phyloP scores from a whole-genome alignment of 2,329 filamentous ascomycete species.

The Niveomyces coronatus region DNA sequence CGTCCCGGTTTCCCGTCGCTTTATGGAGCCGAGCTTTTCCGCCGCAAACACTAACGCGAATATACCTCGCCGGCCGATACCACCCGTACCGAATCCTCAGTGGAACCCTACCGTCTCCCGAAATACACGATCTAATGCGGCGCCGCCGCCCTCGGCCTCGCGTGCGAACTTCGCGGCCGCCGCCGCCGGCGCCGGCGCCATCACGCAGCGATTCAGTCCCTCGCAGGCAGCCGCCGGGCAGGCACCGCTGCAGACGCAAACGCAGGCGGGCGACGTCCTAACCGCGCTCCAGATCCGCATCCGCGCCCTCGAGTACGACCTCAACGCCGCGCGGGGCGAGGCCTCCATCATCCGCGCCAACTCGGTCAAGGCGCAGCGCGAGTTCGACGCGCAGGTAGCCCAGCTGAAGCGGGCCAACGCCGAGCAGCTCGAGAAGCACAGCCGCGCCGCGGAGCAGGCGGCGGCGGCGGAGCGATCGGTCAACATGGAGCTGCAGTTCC shows the following conservation, averaged over 20 bases:
- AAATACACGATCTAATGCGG: conserved; percentile 10
- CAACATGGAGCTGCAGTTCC: conserved; percentile 61
- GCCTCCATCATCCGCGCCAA: conserved; percentile 66
- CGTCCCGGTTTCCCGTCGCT: conserved; percentile 26
- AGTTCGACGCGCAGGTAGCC: conserved; percentile 52
- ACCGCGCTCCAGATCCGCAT: conserved; percentile 42
- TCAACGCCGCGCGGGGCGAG: conserved; percentile 58
- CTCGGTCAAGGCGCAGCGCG: conserved; percentile 48
- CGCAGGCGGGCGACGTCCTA: conserved; percentile 26
- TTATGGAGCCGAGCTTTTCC: conserved; percentile 17
- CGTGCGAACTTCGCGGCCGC: too few relatives aligned
- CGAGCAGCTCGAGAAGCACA: conserved; percentile 53
- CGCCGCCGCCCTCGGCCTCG: conserved; percentile 2
- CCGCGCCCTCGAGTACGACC: conserved; percentile 41
- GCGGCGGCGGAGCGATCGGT: conserved; percentile 54
- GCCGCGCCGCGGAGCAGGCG: conserved; percentile 54
- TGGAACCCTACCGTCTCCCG: conserved; percentile 27
- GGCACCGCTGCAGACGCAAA: conserved; percentile 19
- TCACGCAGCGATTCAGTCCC: conserved; percentile 19
- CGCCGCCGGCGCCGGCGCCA: conserved; percentile 4
- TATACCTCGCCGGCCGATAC: conserved; percentile 19
- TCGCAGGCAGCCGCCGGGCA: conserved; percentile 20
- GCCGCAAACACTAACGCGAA: conserved; percentile 22
- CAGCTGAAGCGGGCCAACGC: conserved; percentile 52
- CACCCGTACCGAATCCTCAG: conserved; percentile 25